Conservation (phyloP, 2,329 filamentous ascomycete species). For the Pyricularia grisea region DNA sequence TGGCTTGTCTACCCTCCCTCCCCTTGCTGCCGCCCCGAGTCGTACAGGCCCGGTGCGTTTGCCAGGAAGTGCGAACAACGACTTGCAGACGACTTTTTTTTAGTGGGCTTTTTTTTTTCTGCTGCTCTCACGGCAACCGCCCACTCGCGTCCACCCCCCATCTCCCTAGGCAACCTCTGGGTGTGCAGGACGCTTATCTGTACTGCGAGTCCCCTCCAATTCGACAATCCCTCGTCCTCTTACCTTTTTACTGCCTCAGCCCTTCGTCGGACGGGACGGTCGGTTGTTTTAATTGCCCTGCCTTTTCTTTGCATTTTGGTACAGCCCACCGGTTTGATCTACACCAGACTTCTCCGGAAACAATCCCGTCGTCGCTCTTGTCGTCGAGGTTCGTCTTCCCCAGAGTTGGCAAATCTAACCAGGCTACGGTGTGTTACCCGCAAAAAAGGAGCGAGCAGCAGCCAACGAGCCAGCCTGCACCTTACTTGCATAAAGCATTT, state of each 20-base stretch:
- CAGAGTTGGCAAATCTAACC: background rate
- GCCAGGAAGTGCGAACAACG: background rate
- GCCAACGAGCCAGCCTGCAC: background rate
- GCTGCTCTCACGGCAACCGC: background rate
- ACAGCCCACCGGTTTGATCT: background rate
- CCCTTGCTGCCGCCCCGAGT: background rate
- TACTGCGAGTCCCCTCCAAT: slow-evolving; percentile 4
- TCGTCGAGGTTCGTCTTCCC: background rate
- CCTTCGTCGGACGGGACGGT: slow-evolving; percentile 7
- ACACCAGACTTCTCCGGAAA: background rate
- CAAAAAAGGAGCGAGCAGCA: background rate
- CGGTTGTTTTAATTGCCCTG: slow-evolving; percentile 1
- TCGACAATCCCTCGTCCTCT: background rate
- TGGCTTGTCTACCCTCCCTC: background rate
- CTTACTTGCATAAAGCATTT: slow-evolving; percentile 1
- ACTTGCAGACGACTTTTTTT: background rate
- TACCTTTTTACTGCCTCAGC: background rate
- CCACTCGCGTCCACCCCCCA: slow-evolving; percentile 5
- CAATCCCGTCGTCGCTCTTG: background rate
- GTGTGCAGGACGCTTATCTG: slow-evolving; percentile 3
- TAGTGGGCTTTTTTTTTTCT: background rate
- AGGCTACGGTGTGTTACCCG: background rate
- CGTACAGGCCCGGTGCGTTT: background rate
- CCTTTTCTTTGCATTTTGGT: slow-evolving; percentile 1
- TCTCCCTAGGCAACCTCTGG: slow-evolving; percentile 11